Conservation (phyloP, 2,329 filamentous ascomycete species). For the Exophiala sp. region DNA sequence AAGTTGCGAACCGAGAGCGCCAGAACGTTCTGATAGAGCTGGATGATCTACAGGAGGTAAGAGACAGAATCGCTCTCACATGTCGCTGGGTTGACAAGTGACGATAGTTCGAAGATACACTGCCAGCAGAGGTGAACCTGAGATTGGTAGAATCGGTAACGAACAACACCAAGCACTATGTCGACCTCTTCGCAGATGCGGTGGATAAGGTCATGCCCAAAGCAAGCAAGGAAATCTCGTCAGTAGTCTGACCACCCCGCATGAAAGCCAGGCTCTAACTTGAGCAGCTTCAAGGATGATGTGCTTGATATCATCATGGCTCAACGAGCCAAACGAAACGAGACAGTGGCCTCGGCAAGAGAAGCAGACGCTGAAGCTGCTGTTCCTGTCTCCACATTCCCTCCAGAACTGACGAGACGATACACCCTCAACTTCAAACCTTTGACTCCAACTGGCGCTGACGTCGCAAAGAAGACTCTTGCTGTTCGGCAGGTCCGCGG, state of each 20-base stretch:
- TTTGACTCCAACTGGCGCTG: conserved; percentile 64
- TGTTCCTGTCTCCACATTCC: conserved; percentile 71
- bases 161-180: conserved; percentile 88
- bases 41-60: conserved; percentile 73
- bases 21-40: conserved; percentile 80
- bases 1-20: conserved; percentile 71
- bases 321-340: conserved; percentile 79
- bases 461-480: conserved; percentile 60
- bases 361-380: conserved; percentile 61
- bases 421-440: conserved; percentile 98
- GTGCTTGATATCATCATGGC: conserved; percentile 95
- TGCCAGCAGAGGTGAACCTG: conserved; percentile 63
- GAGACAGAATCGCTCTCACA: conserved; percentile 29
- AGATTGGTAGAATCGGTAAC: conserved; percentile 70
- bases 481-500: conserved; percentile 92
- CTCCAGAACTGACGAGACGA: conserved; percentile 80
- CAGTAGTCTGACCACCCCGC: conserved; percentile 33
- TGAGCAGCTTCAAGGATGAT: conserved; percentile 81
- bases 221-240: conserved; percentile 71
- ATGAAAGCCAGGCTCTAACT: neutral
- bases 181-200: conserved; percentile 82
- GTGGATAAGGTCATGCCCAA: conserved; percentile 80
- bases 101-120: conserved; percentile 65
- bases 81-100: neutral
- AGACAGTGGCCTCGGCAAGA: conserved; percentile 62